Base-by-base conservation (phyloP, 2,329 filamentous ascomycete genomes). In the Teratosphaeria destructans region DNA sequence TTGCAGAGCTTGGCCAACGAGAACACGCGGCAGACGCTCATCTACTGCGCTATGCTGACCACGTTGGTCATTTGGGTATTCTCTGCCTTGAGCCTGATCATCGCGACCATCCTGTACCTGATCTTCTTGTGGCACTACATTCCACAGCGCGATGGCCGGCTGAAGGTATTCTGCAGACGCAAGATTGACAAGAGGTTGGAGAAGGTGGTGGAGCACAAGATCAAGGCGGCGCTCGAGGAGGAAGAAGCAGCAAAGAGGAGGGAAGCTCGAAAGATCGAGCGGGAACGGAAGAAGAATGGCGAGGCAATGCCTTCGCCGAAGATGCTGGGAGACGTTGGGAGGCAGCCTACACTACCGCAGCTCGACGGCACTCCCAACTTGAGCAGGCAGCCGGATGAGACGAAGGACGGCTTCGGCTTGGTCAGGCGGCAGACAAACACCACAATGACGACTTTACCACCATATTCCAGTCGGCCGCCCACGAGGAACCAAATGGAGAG, bases 41-140 rank as follows among this genome's bases (percentile, higher is more conserved):
- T 96, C 66, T 80, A 97, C 57, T 89, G 86, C 47, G 87, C 90
- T 74, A 97, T 97, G 94, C 77, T 91, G 63, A 97, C 96, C 75
- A 96, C 93, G 3, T 74, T 96, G 26, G 72, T 96, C 58, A 84
- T 97, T 66, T 97, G 93, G 93, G 80, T 91, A 14, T 85, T 97
- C 66, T 88, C 88, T 0, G 82, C 88, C 5, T 71, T 97, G 58
- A 81, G 78, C 59, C 79, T 97, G 56, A 76, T 93, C n/a, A 70
- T 89, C 10, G 90, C 89, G 0, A 77, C 85, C 26, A 68, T 95
- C 1, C 85, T 95, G 61, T 97, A 95, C 74, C 74, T 96, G 43
- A 83, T 90, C 68, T 99, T 96, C 73, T 81, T 99, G 5, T 96
- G 89, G 83, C 89, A 94, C 74, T 94, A 93, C 75, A 93, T 99